Base-by-base conservation (phyloP, 176 grass and related monocot species). In the Bolboschoenus planiculmis region DNA sequence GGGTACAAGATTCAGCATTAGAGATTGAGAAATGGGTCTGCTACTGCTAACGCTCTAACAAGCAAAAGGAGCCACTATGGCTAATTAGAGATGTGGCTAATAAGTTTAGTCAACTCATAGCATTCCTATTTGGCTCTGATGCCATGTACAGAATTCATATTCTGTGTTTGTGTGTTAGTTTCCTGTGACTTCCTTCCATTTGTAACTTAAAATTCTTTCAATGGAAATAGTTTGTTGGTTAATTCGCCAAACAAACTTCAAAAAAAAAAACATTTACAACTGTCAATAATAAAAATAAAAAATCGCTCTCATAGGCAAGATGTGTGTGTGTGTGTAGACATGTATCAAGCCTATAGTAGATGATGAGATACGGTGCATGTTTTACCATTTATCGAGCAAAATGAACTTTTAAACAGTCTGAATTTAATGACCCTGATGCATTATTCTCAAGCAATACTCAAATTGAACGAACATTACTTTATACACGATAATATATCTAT, bases 391-490 rank as follows among this genome's bases (percentile, higher is more conserved):
- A 70, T 40, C 65, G 3, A 70, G 34, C 34, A 37, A 68, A 40
- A 10, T 40, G 18, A 70, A 40, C 6, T 43, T 71, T 71, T 71
- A 40, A 4, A 42, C 36, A 42, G 5, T 40, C 36, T 71, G 66
- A 71, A 71, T 43, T 21, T 40, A 40, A 71, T 4, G 1, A 43
- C 20, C 37, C 66, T 23, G 35, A 71, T 65, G 31, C 16, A 42
- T 40, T 71, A 71, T 42, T n/a, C n/a, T n/a, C 66, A 71, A 4
- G 5, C 35, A 71, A 71, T 30, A 30, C 27, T 63, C 2, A 63
- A 63, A 33, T 30, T 63, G 27, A 29, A 63, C 47, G 62, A 58
- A 84, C 6, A 85, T 67, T 2, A 34, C 82, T 64, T 24, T 76
- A 1, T 68, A 81, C 83, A 56, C 30, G 20, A 26, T 58, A 5